Evolutionary conservation across 495 filamentous ascomycete genomes (phyloP), one percentile per base, ranked within the genome.

Genomic region (Penicillium chermesinum): DNA sequence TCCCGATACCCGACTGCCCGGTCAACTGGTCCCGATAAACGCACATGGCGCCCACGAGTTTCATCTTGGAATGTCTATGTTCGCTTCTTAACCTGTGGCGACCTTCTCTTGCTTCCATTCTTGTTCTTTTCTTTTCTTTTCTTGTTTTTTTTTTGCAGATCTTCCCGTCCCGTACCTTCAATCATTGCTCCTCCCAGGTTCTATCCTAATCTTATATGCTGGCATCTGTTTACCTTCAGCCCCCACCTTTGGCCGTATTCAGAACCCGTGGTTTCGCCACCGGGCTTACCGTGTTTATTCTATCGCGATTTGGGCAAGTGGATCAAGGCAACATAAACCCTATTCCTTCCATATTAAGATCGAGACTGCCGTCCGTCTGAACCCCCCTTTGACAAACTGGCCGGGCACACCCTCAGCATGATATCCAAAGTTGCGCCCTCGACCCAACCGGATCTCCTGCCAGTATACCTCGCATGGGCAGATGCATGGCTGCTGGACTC

Each of bases 381-480:
- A n/a, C n/a, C n/a, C n/a, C n/a, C n/a, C n/a, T n/a, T n/a, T n/a
- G n/a, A n/a, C n/a, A n/a, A n/a, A n/a, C n/a, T 30, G 4, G 25
- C 10, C 10, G 25, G 25, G 25, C 10, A 30, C 25, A 10, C 25
- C 14, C 18, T 40, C n/a, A 40, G 5, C n/a, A 53, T 53, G 50
- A 44, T 53, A 17, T 48, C 45, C 16, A 48, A 53, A 21, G 22
- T 44, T 1, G 18, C 36, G 5, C 38, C 33, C 8, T 17, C 34
- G 2, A 14, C 48, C 22, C 45, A 45, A 10, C 51, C 51, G 21
- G 42, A 20, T 45, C 36, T 49, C 3, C 22, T 54, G 10, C 35
- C 38, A 10, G 37, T 57, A 19, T 53, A 57, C 37, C 44, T 52
- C 9, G 48, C 51, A 3, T 58, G 51, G 55, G 49, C 45, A 1